These are phyloP conservation scores for Lathyrus aphaca DNA, from an alignment of 306 rosid species.

Conservation along the genomic window DNA sequence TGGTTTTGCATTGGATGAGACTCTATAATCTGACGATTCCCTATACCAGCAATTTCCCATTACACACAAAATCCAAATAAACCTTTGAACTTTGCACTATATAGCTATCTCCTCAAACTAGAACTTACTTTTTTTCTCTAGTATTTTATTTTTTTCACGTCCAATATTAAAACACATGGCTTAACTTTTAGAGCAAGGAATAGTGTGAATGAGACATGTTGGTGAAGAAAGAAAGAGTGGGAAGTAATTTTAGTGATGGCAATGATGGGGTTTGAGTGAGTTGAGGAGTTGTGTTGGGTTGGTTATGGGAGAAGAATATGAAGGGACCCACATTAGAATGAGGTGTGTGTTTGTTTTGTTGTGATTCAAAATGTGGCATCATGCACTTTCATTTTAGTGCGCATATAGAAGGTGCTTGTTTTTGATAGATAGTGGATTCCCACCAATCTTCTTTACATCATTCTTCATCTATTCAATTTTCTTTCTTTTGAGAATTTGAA, in stretches of 20 bases:
- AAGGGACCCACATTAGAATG: slow-evolving; percentile 48
- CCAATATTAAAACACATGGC: slow-evolving; percentile 37
- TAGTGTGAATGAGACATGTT: slow-evolving; percentile 38
- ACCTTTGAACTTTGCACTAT: slow-evolving; percentile 30
- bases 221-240: slow-evolving; percentile 43
- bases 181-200: slow-evolving; percentile 16
- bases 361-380: slow-evolving; percentile 45
- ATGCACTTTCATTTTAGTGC: slow-evolving; percentile 58
- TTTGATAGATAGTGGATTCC: slow-evolving; percentile 39
- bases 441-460: slow-evolving; percentile 56
- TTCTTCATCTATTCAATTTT: slow-evolving; percentile 38
- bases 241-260: slow-evolving; percentile 57
- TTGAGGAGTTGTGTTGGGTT: slow-evolving; percentile 54
- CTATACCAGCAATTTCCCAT: slow-evolving; percentile 94
- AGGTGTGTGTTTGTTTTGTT: slow-evolving; percentile 34
- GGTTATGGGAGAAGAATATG: slow-evolving; percentile 58
- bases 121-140: neutral
- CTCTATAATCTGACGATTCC: slow-evolving; percentile 74
- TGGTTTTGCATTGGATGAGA: slow-evolving; percentile 88
- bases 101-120: slow-evolving; percentile 27
- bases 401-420: slow-evolving; percentile 51
- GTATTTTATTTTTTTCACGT: neutral
- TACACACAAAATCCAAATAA: slow-evolving; percentile 44
- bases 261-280: slow-evolving; percentile 61
- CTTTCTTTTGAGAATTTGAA: neutral